phyloP scores from a whole-genome alignment of 148 eudicot genomes.

The Polygonum aviculare region DNA sequence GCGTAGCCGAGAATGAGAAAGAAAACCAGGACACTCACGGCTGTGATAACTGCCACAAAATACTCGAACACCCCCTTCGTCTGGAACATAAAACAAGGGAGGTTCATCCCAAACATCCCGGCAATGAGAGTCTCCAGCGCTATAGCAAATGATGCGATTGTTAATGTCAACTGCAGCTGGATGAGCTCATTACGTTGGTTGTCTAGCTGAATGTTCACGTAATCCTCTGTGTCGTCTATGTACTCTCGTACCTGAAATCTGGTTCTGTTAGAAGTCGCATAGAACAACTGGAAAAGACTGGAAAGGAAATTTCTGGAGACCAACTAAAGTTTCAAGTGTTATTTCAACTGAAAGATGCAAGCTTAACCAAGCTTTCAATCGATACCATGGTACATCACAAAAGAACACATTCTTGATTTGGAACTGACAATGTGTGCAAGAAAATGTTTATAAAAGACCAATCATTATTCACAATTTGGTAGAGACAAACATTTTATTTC shows the following conservation, averaged over 20 bases:
- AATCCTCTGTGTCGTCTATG: constrained; percentile 95
- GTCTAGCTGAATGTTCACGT: constrained; percentile 93
- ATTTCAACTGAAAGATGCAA: neutral
- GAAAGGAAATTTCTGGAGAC: neutral
- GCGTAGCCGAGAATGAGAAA: constrained; percentile 78
- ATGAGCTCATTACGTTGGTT: constrained; percentile 91
- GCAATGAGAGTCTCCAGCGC: constrained; percentile 55
- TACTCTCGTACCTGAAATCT: constrained; percentile 77
- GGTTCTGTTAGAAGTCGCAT: neutral
- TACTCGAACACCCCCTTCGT: constrained; percentile 30
- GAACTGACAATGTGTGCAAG: neutral
- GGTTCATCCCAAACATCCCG: constrained; percentile 79
- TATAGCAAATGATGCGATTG: constrained; percentile 71
- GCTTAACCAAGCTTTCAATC: neutral
- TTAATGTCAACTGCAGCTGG: constrained; percentile 74
- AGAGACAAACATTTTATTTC: neutral
- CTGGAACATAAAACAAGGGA: constrained; percentile 37
- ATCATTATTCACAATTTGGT: neutral
- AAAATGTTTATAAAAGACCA: neutral
- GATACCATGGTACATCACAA: neutral
- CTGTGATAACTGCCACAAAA: constrained; percentile 27
- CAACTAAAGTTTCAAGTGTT: neutral
- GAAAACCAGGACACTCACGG: constrained; percentile 42
- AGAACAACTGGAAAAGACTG: neutral
- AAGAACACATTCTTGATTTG: neutral